phyloP scores from a whole-genome alignment of 208 protist species.

The Crithidia bombi region DNA sequence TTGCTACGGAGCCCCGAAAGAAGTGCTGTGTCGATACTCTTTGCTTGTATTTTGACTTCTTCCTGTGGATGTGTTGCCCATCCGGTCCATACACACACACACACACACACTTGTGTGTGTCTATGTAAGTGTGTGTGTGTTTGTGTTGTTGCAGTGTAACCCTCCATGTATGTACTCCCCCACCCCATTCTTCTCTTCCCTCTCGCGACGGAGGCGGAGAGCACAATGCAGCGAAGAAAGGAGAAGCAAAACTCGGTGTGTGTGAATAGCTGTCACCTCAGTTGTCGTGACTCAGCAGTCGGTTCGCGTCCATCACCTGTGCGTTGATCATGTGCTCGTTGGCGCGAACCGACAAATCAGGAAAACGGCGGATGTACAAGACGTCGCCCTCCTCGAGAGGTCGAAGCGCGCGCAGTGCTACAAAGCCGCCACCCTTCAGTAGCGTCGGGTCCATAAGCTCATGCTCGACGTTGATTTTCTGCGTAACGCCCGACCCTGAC shows the following conservation, averaged over 20 bases:
- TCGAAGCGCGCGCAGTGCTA: conserved; percentile 77
- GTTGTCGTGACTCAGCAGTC: conserved; percentile 45
- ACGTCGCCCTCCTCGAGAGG: conserved; percentile 70
- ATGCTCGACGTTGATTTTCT: conserved; percentile 36
- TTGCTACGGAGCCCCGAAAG: too few species aligned
- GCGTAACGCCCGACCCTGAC: conserved; percentile 8
- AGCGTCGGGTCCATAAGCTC: conserved; percentile 51
- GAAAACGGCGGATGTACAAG: conserved; percentile 74
- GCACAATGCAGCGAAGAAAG: background rate
- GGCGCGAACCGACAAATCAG: conserved; percentile 37
- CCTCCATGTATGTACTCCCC: background rate
- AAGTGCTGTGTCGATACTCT: too few species aligned
- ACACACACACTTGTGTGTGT: conserved; percentile 1
- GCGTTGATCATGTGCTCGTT: conserved; percentile 58
- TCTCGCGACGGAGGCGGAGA: background rate
- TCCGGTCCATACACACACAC: too few species aligned
- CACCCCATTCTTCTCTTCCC: too few species aligned
- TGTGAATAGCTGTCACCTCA: background rate
- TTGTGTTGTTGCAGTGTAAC: background rate
- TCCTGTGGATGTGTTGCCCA: background rate
- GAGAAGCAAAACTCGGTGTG: background rate
- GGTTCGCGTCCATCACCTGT: conserved; percentile 76
- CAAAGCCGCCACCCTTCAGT: conserved; percentile 61
- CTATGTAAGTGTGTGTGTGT: conserved; percentile 3
- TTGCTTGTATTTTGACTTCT: background rate